These are phyloP conservation scores for Claviceps arundinis DNA, from an alignment of 2,329 filamentous ascomycete species.

Conservation along the genomic window DNA sequence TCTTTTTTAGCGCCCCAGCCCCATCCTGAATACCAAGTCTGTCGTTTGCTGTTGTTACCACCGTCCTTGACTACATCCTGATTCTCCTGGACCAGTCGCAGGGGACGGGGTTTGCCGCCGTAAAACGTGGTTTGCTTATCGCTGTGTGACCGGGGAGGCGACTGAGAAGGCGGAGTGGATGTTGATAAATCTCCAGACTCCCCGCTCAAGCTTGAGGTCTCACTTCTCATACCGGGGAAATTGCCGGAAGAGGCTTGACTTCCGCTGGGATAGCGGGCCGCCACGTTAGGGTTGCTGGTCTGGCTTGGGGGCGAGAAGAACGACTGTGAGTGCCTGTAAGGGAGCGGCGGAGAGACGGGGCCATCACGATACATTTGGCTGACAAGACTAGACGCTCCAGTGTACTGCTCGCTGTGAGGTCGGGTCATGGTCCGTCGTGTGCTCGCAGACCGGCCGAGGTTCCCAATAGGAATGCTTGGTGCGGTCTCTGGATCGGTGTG, in stretches of 20 bases:
- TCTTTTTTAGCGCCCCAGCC: conserved; percentile 36
- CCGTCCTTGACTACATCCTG: conserved; percentile 31
- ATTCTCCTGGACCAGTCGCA: conserved; percentile 78
- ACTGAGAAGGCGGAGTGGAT: conserved; percentile 35
- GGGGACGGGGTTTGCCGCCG: conserved; percentile 64
- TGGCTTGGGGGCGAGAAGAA: conserved; percentile 44
- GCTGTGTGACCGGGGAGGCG: conserved; percentile 35
- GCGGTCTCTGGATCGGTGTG: conserved; percentile 59
- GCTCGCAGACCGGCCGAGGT: conserved; percentile 38
- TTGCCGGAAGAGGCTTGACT: conserved; percentile 41
- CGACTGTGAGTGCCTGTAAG: conserved; percentile 46
- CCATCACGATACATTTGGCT: conserved; percentile 79
- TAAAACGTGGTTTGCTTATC: conserved; percentile 46
- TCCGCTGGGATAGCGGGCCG: conserved; percentile 38
- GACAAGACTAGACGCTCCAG: conserved; percentile 56
- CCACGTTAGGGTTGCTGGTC: conserved; percentile 36
- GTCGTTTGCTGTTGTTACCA: conserved; percentile 42
- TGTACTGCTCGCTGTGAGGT: conserved; percentile 52
- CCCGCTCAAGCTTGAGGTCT: conserved; percentile 51
- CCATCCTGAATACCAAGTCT: conserved; percentile 53
- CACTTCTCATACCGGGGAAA: conserved; percentile 59
- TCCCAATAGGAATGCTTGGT: conserved; percentile 60
- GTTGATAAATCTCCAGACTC: conserved; percentile 44
- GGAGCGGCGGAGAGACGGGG: conserved; percentile 45
- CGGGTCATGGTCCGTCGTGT: conserved; percentile 34